Evolutionary conservation across 176 grass and related monocot genomes (phyloP).

Genomic region (Chrysopogon serrulatus): DNA sequence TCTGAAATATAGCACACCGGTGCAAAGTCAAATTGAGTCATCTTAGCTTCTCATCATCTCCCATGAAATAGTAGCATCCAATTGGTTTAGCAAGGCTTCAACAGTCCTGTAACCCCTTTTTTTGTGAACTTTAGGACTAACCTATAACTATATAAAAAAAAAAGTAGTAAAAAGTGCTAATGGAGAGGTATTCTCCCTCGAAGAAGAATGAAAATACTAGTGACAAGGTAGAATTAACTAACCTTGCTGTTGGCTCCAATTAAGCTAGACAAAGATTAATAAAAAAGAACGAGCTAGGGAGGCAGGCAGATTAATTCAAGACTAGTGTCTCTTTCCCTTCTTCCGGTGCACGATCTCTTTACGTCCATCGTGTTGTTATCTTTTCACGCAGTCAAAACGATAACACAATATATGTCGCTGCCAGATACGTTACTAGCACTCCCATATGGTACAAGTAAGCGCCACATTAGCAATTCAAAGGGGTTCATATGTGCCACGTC

Average conservation of each 20-base stretch:
- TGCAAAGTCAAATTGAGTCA: no score
- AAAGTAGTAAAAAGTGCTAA: background rate
- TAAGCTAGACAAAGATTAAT: background rate
- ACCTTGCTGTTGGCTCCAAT: background rate
- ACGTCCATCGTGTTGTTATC: background rate
- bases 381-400: background rate
- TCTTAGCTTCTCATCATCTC: no score
- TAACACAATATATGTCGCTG: background rate
- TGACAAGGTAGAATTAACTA: background rate
- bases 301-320: background rate
- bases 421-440: background rate
- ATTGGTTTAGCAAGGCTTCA: no score
- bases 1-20: no score
- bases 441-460: background rate
- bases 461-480: background rate
- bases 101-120: background rate
- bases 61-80: no score
- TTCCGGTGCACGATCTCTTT: background rate
- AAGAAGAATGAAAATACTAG: background rate
- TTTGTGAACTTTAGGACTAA: background rate
- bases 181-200: background rate
- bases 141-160: background rate
- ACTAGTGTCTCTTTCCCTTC: background rate
- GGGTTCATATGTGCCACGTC: background rate
- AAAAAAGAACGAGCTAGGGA: background rate